Base-by-base conservation (phyloP, 2,329 filamentous ascomycete genomes). In the Microsporum canis region DNA sequence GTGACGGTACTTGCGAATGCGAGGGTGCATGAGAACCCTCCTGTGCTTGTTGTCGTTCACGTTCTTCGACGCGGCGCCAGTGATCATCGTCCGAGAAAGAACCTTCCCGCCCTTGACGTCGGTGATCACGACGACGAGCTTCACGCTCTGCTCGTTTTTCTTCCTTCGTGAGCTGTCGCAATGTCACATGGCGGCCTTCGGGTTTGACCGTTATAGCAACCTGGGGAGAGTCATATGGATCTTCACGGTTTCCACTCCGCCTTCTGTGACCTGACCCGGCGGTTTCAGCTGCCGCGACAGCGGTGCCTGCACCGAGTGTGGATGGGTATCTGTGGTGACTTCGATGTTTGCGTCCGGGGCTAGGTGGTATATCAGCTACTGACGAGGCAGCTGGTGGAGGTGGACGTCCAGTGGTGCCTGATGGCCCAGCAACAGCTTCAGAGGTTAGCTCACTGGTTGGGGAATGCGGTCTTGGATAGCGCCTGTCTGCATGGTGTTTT, bases 161-260 rank as follows among this genome's bases (percentile, higher is more conserved):
- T 71, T 84, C 80, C 66, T 84, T 81, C 8, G 82, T 83, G 31
- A 87, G 73, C 10, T 83, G 76, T 33, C 83, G 77, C 5, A 87
- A 75, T 1, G 84, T 87, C 39, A 87, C 82, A 66, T 84, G 81
- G 5, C 82, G 78, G 29, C 83, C 83, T 64, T 86, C 82, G 79
- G 85, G 83, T 68, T 84, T 84, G 47, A 86, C 79, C 69, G 85
- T 84, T 60, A 87, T 79, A 34, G 80, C 84, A 55, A 85, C 82
- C 1, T 83, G 82, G n/a, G 82, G 82, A 34, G 49, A 83, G 29
- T 76, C 76, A 34, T 79, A 72, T 63, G 77, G 76, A 53, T 76
- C 76, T 51, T 78, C 75, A 45, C 73, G 70, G 38, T 69, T 69
- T 17, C 68, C 68, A 51, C 70, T 71, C 45, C 70, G 70, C 49